Evolutionary conservation across 2,329 filamentous ascomycete genomes (phyloP), one percentile per base, ranked within the genome.

Genomic region (Magnaporthiopsis incrustans): DNA sequence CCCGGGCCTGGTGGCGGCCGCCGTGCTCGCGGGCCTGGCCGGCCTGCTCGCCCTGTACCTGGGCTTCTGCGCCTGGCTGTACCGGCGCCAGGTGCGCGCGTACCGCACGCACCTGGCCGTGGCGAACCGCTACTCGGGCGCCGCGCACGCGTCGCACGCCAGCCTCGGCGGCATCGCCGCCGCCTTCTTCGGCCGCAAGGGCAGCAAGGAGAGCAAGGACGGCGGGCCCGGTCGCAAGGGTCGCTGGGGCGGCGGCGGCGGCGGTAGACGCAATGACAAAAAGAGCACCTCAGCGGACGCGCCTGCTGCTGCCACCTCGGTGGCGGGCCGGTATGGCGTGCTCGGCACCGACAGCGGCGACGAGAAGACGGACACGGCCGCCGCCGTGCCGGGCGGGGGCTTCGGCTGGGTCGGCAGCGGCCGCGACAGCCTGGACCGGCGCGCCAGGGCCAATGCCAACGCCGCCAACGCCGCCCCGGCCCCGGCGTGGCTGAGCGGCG

Each of bases 1-100:
- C 71, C 73, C 0, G 25, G 79, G 78, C 0, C 77, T 80, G 18
- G 78, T 83, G 62, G 78, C 78, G 57, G 65, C 63, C 44, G 35
- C 57, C 57, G 57, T 61, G 26, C 26, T 65, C 61, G 63, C 64
- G 5, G 62, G 61, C 58, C 25, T 65, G n/a, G 50, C 57, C 10
- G 64, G 60, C 25, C 53, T 61, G 38, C 70, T 86, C 0, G 87
- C 86, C 2, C 76, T 78, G 1, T 91, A 90, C 72, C 81, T 90
- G 15, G 87, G 85, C 59, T 91, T 89, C 78, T 90, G 87, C 74
- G 82, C 84, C 25, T 91, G 87, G 84, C 77, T 92, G 10, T 92
- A 92, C 77, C 82, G 88, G 33, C 86, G 87, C 61, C 89, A 90
- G 73, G 82, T 92, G 22, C 75, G 78, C 35, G 82, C 89, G 12